Evolutionary conservation across 129 eudicot genomes (phyloP), one percentile per base, ranked within the genome.

Genomic region (Lonicera japonica): DNA sequence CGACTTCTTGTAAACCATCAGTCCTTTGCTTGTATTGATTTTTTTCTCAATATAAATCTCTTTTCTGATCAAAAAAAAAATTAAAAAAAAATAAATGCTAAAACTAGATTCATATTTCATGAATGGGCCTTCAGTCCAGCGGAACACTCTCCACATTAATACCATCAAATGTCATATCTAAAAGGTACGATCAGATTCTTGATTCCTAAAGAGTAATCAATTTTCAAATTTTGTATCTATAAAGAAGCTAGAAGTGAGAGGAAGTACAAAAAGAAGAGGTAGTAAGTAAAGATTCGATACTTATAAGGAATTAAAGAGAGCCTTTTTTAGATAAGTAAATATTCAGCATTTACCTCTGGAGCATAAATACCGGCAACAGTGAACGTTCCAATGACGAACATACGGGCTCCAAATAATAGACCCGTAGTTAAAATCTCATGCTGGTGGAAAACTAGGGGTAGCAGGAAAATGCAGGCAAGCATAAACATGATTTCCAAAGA

Each of bases 401-500:
- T 69, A 12, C 95, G 90, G 38, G 83, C 79, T 50, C 90, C 87
- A 75, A 78, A 83, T 14, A 87, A 61, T 58, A 68, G 71, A 5
- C 61, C 59, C 0, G 80, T 87, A 1, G 85, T 80, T 54, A 78
- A 21, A 20, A 78, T n/a, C 20, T 70, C 80, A 17, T 67, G 76
- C 48, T 87, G 87, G 67, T 77, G 85, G 23, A 68, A 63, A 9
- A 61, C 52, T 11, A 87, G 59, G 45, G 95, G 95, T 34, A 87
- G 48, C 7, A 87, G 73, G 24, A 80, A 66, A 20, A 77, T 0
- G 41, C 80, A 71, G 10, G 79, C 80, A n/a, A 74, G 53, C 68
- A 70, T 47, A 13, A 68, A 66, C 96, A 88, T 84, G 21, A 82
- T 61, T 25, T 55, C 80, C 92, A 88, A 79, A 46, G 92, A 81